A percentile compares a stretch with the other conserved stretches of the same genome.
Conservation (phyloP, 495 filamentous ascomycete genomes). For the Penicillium nucicola region DNA sequence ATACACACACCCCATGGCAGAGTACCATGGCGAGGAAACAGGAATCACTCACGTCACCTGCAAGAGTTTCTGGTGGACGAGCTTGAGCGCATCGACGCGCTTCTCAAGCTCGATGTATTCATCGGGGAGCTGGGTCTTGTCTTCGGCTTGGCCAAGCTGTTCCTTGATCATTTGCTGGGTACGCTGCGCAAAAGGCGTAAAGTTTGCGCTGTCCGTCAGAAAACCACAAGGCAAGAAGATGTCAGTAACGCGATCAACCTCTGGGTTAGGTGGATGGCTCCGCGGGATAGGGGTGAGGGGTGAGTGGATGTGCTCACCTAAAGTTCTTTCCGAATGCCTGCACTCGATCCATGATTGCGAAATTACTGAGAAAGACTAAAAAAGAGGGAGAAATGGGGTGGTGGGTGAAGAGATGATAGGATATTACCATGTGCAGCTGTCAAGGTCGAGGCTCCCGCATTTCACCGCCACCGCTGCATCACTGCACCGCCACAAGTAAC, state of each 20-base stretch:
- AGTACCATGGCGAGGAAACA: not conserved
- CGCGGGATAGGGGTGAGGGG: conserved; percentile 3
- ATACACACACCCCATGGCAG: not conserved
- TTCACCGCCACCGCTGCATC: conserved; percentile 30
- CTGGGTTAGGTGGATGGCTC: conserved; percentile 9
- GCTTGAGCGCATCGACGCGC: conserved; percentile 95
- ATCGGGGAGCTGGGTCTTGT: conserved; percentile 95
- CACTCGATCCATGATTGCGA: conserved; percentile 60
- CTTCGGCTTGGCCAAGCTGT: conserved; percentile 90
- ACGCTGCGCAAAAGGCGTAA: conserved; percentile 89
- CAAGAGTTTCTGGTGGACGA: conserved; percentile 94
- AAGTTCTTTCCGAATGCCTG: conserved; percentile 75
- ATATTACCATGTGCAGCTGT: conserved; percentile 8
- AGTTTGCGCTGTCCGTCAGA: conserved; percentile 49
- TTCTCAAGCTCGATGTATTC: conserved; percentile 99
- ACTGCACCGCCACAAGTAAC: conserved; percentile 28
- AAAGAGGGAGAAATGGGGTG: not conserved
- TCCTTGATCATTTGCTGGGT: conserved; percentile 97
- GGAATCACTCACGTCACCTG: conserved; percentile 77
- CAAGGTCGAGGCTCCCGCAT: conserved; percentile 13
- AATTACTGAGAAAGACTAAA: not conserved
- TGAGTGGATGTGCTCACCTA: conserved; percentile 44
- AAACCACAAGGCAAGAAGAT: conserved; percentile 19
- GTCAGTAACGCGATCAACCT: conserved; percentile 21
- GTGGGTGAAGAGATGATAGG: conserved; percentile 6